Conservation (phyloP, 164 flowering plant genomes). For the Vitis labrusca region DNA sequence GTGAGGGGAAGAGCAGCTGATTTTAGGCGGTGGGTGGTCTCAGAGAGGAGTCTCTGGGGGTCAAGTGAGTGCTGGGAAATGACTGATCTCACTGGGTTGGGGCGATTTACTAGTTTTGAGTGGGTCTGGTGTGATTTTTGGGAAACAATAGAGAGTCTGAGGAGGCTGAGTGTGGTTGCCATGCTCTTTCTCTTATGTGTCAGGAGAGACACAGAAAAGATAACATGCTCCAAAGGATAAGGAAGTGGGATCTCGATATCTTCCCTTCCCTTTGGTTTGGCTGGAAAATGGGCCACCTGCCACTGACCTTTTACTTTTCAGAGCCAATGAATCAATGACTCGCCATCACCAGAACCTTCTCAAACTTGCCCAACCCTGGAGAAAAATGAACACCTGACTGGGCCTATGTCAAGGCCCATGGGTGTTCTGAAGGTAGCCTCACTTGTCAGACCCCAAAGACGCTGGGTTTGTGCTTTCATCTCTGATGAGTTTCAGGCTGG, state of each 20-base stretch:
- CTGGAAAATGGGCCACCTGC: background rate
- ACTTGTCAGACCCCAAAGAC: no score
- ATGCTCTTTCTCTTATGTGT: conserved; percentile 15
- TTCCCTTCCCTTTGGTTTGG: background rate
- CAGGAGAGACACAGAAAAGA: conserved; percentile 1
- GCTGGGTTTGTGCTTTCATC: no score
- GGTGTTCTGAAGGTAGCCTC: no score
- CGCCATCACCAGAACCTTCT: no score
- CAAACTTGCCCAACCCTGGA: conserved; percentile 1
- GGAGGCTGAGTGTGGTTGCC: conserved; percentile 49
- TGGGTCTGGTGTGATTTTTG: conserved; percentile 1
- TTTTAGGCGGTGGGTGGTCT: conserved; percentile 23
- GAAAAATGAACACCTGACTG: no score
- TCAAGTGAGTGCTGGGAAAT: conserved; percentile 1
- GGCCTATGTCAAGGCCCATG: no score
- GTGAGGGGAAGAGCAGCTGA: conserved; percentile 49
- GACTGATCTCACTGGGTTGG: conserved; percentile 17
- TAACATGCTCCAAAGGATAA: conserved; percentile 6
- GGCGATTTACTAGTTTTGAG: conserved; percentile 20
- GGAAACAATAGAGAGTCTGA: conserved; percentile 21
- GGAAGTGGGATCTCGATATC: background rate
- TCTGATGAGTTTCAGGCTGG: no score
- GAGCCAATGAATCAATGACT: no score
- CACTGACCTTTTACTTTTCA: background rate
- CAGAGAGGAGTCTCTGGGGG: conserved; percentile 21